Conservation (phyloP, 2,329 filamentous ascomycete species). For the Aspergillus felis region DNA sequence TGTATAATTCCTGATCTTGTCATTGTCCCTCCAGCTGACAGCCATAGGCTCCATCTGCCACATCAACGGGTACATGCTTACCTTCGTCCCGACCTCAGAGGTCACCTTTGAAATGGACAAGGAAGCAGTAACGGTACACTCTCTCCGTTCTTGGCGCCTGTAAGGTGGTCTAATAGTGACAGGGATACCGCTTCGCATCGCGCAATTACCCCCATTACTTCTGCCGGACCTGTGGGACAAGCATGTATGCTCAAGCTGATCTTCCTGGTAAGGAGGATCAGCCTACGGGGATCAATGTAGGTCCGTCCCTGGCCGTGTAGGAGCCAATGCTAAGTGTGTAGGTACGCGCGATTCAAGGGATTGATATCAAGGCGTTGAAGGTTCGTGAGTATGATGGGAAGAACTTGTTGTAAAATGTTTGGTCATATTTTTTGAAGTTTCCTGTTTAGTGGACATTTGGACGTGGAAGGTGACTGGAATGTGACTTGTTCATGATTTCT, state of each 20-base stretch:
- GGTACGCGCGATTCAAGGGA: conserved; percentile 22
- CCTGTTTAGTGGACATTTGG: not conserved
- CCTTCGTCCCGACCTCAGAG: conserved; percentile 21
- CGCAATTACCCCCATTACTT: conserved; percentile 26
- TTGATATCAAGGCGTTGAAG: conserved; percentile 24
- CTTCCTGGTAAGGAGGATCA: conserved; percentile 14
- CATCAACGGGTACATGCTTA: conserved; percentile 27
- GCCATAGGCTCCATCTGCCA: conserved; percentile 27
- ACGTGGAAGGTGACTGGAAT: not conserved
- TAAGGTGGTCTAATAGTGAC: not conserved
- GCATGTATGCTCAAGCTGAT: conserved; percentile 19
- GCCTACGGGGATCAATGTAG: conserved; percentile 28
- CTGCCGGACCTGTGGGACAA: conserved; percentile 28
- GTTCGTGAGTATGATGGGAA: conserved; percentile 20
- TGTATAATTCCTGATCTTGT: conserved; percentile 6
- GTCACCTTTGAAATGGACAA: conserved; percentile 17
- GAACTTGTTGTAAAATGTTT: not conserved
- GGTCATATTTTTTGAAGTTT: too few relatives aligned
- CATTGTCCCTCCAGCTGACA: too few relatives aligned
- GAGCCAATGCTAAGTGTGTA: conserved; percentile 1
- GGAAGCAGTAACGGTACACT: conserved; percentile 19
- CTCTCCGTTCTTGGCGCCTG: not conserved
- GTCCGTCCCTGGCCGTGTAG: not conserved
- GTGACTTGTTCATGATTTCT: not conserved
- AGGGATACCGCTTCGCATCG: conserved; percentile 26